These are phyloP conservation scores for Tieghemiomyces parasiticus DNA, from an alignment of 192 early-diverging fungal genomes.

Conservation along the genomic window DNA sequence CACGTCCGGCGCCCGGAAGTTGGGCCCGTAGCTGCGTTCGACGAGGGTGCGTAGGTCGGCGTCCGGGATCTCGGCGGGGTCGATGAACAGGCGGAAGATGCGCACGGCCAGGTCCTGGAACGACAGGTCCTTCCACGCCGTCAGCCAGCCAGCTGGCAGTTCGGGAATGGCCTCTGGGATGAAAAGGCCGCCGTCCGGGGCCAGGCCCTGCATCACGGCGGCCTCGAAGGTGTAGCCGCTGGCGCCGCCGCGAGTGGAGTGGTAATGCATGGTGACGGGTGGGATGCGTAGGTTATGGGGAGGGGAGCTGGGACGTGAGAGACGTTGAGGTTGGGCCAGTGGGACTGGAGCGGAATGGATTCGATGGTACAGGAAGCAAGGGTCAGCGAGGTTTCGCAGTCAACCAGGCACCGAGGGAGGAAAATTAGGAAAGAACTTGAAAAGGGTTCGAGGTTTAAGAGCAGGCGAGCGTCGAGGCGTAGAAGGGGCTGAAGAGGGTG, in stretches of 20 bases:
- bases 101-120: conserved; percentile 73
- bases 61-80: conserved; percentile 55
- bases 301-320: no score
- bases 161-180: conserved; percentile 73
- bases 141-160: conserved; percentile 52
- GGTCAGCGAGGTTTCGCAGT: no score
- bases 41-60: conserved; percentile 52
- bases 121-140: conserved; percentile 49
- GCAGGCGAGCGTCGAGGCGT: no score
- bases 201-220: conserved; percentile 81
- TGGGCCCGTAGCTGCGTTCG: conserved; percentile 54
- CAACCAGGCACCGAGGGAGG: no score
- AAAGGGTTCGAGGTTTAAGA: no score
- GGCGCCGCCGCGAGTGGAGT: conserved; percentile 72
- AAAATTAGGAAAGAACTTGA: no score
- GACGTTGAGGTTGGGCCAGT: no score
- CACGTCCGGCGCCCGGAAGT: conserved; percentile 59
- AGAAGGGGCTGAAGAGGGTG: no score
- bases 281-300: no score
- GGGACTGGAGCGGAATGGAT: no score
- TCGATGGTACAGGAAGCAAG: no score
- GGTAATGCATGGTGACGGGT: conserved; percentile 76
- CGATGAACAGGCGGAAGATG: conserved; percentile 76
- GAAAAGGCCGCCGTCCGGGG: conserved; percentile 88
- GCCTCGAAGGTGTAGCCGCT: conserved; percentile 67